Conservation (phyloP, 2,329 filamentous ascomycete species). For the Sporothrix globosa region DNA sequence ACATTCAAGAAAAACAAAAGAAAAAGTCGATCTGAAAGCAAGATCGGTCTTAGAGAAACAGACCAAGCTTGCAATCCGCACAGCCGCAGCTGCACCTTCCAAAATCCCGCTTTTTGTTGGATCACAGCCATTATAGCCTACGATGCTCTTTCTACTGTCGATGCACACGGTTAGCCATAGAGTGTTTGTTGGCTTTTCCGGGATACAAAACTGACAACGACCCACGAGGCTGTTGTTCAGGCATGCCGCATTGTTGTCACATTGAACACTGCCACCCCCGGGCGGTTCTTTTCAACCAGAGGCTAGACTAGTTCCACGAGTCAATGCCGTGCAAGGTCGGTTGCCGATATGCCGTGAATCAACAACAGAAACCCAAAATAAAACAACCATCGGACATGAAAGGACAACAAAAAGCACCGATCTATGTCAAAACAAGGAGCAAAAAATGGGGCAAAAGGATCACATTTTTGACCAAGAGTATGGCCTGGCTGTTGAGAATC, state of each 20-base stretch:
- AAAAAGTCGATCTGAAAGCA: constrained; percentile 1
- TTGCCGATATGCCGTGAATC: background rate
- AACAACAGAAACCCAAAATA: background rate
- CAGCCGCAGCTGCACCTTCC: background rate
- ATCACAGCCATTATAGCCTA: too few relatives aligned
- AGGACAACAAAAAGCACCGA: constrained; percentile 1
- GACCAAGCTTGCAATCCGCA: background rate
- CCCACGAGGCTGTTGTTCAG: background rate
- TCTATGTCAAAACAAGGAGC: background rate
- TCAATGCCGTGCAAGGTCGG: constrained; percentile 25
- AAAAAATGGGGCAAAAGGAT: background rate
- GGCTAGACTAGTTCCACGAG: background rate
- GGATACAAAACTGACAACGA: constrained; percentile 3
- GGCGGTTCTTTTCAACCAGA: constrained; percentile 4
- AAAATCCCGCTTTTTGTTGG: background rate
- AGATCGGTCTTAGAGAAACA: background rate
- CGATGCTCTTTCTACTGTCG: too few relatives aligned
- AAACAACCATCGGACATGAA: background rate
- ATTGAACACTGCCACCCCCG: constrained; percentile 2
- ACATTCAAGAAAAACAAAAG: background rate
- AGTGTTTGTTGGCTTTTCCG: constrained; percentile 17
- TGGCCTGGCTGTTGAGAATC: background rate
- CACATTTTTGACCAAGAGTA: background rate
- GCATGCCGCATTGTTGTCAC: background rate
- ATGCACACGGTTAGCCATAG: background rate